Percentiles rank a stretch among this genome's conserved stretches.
phyloP scores from a whole-genome alignment of 148 eudicot species.

The Agrostemma githago region DNA sequence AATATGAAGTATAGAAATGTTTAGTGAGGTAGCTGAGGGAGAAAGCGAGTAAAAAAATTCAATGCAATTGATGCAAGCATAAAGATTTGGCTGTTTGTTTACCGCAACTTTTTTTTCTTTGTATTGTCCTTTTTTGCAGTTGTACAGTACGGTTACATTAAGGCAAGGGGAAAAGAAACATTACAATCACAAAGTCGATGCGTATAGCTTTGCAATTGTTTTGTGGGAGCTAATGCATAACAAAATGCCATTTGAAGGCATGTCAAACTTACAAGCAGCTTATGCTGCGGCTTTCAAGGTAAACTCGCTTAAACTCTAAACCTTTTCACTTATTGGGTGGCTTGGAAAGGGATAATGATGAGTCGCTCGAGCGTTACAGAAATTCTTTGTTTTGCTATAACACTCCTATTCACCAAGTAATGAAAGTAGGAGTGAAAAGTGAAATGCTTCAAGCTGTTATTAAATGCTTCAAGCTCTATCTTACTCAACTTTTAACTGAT shows the following conservation, averaged over 20 bases:
- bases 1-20: not conserved
- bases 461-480: not conserved
- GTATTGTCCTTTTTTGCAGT: slow-evolving; percentile 17
- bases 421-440: not conserved
- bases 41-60: not conserved
- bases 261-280: slow-evolving; percentile 96
- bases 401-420: not conserved
- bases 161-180: slow-evolving; percentile 99
- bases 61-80: no score
- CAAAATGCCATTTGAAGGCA: slow-evolving; percentile 92
- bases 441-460: not conserved
- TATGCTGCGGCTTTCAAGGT: slow-evolving; percentile 98
- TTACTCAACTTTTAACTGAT: no score
- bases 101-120: not conserved
- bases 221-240: slow-evolving; percentile 95
- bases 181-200: slow-evolving; percentile 94
- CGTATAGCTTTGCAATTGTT: slow-evolving; percentile 92
- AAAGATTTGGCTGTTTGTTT: not conserved
- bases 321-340: not conserved
- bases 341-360: not conserved
- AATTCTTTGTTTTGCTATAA: no score
- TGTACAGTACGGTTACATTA: slow-evolving; percentile 72
- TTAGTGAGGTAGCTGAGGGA: not conserved
- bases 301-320: slow-evolving; percentile 8
- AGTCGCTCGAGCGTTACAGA: no score